phyloP scores from a whole-genome alignment of 176 grass and related monocot genomes.

The Oryza officinalis region DNA sequence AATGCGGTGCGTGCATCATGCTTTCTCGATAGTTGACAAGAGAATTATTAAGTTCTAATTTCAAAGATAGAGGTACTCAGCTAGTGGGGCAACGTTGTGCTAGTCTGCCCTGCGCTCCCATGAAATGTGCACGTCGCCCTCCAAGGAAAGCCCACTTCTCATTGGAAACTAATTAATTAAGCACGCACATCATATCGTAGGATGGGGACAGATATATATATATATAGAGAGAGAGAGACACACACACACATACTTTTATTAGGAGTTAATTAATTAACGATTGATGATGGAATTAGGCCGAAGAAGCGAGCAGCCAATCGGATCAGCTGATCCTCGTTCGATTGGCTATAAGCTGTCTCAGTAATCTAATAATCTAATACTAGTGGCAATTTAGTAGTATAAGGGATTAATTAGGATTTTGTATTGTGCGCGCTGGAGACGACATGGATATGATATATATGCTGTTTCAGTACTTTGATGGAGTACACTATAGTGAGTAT shows the following conservation, averaged over 20 bases:
- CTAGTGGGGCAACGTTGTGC: background rate
- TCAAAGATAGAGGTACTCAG: background rate
- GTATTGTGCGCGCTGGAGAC: background rate
- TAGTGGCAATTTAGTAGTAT: background rate
- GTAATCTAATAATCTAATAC: too few species aligned
- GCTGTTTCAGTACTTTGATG: background rate
- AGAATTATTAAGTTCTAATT: background rate
- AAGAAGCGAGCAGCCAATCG: background rate
- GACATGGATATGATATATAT: too few species aligned
- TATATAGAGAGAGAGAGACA: too few species aligned
- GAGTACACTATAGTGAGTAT: too few species aligned
- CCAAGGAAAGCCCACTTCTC: conserved; percentile 26
- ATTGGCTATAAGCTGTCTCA: background rate
- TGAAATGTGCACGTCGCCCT: conserved; percentile 16
- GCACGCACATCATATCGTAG: background rate
- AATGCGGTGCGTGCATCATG: background rate
- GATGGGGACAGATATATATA: background rate
- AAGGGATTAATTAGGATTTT: background rate
- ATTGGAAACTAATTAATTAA: background rate
- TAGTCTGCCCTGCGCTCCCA: background rate
- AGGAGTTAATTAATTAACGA: background rate
- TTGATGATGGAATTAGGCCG: conserved; percentile 3
- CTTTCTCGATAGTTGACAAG: background rate
- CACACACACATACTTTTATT: background rate
- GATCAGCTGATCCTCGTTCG: background rate